Conservation (phyloP, 306 rosid genomes). For the Datisca glomerata region DNA sequence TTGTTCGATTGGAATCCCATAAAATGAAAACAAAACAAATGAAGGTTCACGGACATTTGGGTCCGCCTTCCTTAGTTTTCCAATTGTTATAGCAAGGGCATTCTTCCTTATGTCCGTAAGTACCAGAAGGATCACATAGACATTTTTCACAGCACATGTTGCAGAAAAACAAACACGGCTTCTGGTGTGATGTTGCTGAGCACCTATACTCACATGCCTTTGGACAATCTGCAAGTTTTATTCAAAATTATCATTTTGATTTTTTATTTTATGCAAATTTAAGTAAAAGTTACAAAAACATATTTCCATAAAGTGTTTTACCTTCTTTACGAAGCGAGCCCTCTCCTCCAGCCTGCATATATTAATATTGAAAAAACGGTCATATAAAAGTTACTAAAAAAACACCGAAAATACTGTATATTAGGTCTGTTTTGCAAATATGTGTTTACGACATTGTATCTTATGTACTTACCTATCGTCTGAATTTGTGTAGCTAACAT, state of each 20-base stretch:
- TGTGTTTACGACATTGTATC: too few species aligned
- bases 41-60: conserved; percentile 22
- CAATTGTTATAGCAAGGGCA: conserved; percentile 28
- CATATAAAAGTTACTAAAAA: too few species aligned
- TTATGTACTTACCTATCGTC: too few species aligned
- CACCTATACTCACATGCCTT: conserved; percentile 18
- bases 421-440: too few species aligned
- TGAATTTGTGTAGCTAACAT: too few species aligned
- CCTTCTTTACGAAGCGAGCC: conserved; percentile 13
- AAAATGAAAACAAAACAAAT: too few species aligned
- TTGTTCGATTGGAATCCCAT: too few species aligned
- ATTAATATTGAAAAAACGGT: too few species aligned
- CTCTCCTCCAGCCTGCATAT: conserved; percentile 14
- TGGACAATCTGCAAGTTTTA: conserved; percentile 9
- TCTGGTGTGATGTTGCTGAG: conserved; percentile 16
- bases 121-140: conserved; percentile 26
- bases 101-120: conserved; percentile 23
- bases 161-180: conserved; percentile 24
- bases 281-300: background rate
- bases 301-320: background rate
- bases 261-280: background rate
- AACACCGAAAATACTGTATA: too few species aligned
- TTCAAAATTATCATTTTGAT: background rate
- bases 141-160: conserved; percentile 22
- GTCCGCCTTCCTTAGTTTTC: conserved; percentile 18